A percentile compares a stretch with the other conserved stretches of the same genome.
Evolutionary conservation across 2,329 filamentous ascomycete species (phyloP).

Genomic region (Claviceps humidiphila): DNA sequence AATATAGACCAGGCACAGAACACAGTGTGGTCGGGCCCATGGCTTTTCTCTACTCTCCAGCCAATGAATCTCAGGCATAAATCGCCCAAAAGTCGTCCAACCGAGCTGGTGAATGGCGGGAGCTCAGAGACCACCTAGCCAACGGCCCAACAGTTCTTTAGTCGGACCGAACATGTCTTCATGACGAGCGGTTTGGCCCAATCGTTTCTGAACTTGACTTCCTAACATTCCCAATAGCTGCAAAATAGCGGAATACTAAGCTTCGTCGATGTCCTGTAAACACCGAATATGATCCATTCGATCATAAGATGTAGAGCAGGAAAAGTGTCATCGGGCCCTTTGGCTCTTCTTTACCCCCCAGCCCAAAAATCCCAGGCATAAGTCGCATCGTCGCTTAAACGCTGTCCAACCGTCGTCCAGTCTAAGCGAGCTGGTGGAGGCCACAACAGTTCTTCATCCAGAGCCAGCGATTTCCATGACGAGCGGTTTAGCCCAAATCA

Average conservation of each 20-base stretch:
- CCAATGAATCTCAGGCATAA: too few relatives aligned
- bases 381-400: background rate
- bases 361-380: background rate
- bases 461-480: background rate
- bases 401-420: background rate
- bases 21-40: too few relatives aligned
- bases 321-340: background rate
- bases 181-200: too few relatives aligned
- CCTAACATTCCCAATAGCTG: too few relatives aligned
- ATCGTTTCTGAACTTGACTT: too few relatives aligned
- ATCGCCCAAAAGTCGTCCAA: too few relatives aligned
- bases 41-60: too few relatives aligned
- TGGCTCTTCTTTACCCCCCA: slow-evolving; percentile 1
- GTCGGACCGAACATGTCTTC: too few relatives aligned
- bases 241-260: background rate
- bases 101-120: too few relatives aligned
- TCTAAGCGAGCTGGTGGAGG: background rate
- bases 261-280: background rate
- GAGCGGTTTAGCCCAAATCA: background rate
- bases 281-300: slow-evolving; percentile 3
- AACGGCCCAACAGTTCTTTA: too few relatives aligned
- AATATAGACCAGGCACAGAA: too few relatives aligned
- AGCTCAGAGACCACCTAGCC: too few relatives aligned
- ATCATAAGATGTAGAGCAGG: background rate
- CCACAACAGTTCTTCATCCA: background rate